phyloP scores from a whole-genome alignment of 768 basidiomycete species.

The Tricholoma matsutake region DNA sequence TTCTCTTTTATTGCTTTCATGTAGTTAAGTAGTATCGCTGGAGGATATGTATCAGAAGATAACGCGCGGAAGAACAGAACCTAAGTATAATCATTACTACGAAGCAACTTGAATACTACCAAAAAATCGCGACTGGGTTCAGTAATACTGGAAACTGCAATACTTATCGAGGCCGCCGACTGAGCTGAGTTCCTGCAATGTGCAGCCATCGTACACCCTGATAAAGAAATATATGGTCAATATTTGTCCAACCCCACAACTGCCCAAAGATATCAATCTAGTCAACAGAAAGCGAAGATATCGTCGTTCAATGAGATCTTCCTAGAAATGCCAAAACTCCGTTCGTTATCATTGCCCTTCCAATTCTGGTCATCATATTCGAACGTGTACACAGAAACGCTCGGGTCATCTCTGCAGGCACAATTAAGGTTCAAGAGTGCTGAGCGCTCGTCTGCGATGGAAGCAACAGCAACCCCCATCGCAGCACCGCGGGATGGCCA shows the following conservation, averaged over 20 bases:
- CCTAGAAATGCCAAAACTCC: slow-evolving; percentile 37
- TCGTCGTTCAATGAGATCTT: slow-evolving; percentile 26
- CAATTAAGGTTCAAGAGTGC: slow-evolving; percentile 37
- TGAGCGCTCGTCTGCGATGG: slow-evolving; percentile 27
- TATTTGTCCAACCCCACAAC: neutral
- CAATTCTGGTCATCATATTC: slow-evolving; percentile 38
- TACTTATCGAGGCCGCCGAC: no score
- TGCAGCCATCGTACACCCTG: no score
- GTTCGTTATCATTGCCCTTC: slow-evolving; percentile 36
- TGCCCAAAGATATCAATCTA: neutral
- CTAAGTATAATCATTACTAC: no score
- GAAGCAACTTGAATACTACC: no score
- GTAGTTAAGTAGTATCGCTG: no score
- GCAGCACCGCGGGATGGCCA: slow-evolving; percentile 38
- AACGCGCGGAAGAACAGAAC: no score
- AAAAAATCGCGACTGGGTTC: neutral
- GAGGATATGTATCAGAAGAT: no score
- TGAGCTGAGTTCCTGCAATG: neutral
- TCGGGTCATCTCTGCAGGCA: slow-evolving; percentile 27
- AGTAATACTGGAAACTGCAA: neutral
- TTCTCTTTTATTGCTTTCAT: no score
- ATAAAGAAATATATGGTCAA: neutral
- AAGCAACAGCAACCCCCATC: slow-evolving; percentile 29
- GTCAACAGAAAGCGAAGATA: slow-evolving; percentile 23
- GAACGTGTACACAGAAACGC: slow-evolving; percentile 33